Percentiles rank a stretch among this genome's conserved stretches.
phyloP scores from a whole-genome alignment of 1,139 yeast species.

The Komagataea norvegica region DNA sequence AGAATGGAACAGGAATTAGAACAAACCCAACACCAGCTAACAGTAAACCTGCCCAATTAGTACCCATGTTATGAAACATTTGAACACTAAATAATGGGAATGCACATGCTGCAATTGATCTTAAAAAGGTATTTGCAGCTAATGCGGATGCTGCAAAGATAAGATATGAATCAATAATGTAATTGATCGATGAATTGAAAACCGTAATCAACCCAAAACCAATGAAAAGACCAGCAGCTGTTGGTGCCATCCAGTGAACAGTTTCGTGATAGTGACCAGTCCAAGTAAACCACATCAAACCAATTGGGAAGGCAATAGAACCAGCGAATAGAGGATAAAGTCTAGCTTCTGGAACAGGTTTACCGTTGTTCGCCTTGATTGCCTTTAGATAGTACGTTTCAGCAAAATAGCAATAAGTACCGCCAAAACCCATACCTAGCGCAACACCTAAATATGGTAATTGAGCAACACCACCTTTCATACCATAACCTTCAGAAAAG shows the following conservation, averaged over 20 bases:
- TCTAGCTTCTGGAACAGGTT: conserved; percentile 75
- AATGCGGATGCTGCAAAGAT: conserved; percentile 84
- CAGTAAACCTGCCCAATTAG: conserved; percentile 79
- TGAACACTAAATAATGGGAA: conserved; percentile 78
- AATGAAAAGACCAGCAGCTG: conserved; percentile 63
- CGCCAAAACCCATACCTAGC: conserved; percentile 60
- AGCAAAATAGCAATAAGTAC: conserved; percentile 36
- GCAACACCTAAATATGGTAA: conserved; percentile 60
- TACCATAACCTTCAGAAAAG: conserved; percentile 57
- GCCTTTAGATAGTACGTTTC: conserved; percentile 37
- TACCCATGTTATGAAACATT: conserved; percentile 71
- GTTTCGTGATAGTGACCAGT: conserved; percentile 64
- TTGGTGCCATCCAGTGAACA: conserved; percentile 83
- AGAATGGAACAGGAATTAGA: conserved; percentile 70
- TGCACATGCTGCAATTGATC: conserved; percentile 62
- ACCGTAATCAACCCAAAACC: conserved; percentile 75
- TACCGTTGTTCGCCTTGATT: conserved; percentile 46
- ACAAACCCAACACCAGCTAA: conserved; percentile 63
- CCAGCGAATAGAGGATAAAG: conserved; percentile 72
- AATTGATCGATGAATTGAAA: conserved; percentile 76
- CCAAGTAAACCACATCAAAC: conserved; percentile 86
- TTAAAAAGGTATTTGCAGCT: conserved; percentile 78
- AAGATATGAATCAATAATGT: conserved; percentile 75
- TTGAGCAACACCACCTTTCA: conserved; percentile 52
- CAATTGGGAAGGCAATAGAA: conserved; percentile 65